Conservation (phyloP, 2,329 filamentous ascomycete genomes). For the Myriosclerotinia scirpicola region DNA sequence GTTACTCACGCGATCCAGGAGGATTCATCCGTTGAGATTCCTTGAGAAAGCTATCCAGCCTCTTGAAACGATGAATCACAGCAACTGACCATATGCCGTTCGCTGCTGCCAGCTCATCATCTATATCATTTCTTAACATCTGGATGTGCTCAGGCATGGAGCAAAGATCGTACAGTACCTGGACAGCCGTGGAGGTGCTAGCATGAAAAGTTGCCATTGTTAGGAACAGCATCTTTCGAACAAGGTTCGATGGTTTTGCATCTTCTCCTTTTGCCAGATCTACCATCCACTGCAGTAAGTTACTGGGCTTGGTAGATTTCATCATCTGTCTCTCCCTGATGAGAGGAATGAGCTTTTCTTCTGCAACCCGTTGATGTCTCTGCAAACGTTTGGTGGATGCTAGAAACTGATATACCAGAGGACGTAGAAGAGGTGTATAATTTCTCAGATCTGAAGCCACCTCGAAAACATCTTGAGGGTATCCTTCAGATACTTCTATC, state of each 20-base stretch:
- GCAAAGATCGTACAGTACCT: constrained; percentile 55
- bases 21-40: constrained; percentile 44
- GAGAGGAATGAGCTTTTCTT: too few species aligned
- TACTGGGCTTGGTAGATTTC: too few species aligned
- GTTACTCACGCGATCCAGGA: constrained; percentile 12
- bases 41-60: constrained; percentile 47
- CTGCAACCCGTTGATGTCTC: too few species aligned
- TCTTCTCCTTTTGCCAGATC: background rate
- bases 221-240: background rate
- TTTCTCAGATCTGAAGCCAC: background rate
- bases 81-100: background rate
- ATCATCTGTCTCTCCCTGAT: too few species aligned
- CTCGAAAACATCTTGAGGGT: too few species aligned
- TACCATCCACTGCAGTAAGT: too few species aligned
- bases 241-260: background rate
- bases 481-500: too few species aligned
- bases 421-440: background rate
- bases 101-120: constrained; percentile 42
- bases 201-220: background rate
- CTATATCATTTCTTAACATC: constrained; percentile 34
- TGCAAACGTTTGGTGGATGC: too few species aligned
- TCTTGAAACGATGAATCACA: constrained; percentile 33
- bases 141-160: constrained; percentile 48
- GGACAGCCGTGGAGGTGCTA: constrained; percentile 44
- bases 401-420: background rate